These are phyloP conservation scores for Ilyonectria sp. DNA, from an alignment of 2,329 filamentous ascomycete genomes.

Conservation along the genomic window DNA sequence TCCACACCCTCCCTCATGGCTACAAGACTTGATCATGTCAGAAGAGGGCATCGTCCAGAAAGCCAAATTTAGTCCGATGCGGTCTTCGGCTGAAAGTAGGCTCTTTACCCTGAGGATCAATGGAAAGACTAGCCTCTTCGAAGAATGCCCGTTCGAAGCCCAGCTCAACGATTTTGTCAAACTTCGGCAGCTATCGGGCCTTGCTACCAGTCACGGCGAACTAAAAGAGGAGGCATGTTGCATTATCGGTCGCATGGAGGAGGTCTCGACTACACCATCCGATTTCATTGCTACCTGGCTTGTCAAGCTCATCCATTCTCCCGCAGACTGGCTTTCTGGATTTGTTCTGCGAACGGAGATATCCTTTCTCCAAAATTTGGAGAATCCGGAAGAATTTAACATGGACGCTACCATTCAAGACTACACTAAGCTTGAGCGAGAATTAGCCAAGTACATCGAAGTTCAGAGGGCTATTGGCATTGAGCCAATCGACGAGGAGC, in stretches of 20 bases:
- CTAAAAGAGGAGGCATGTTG: conserved; percentile 37
- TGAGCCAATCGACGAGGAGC: conserved; percentile 36
- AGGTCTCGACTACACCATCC: conserved; percentile 32
- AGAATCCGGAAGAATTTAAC: background rate
- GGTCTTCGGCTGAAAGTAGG: conserved; percentile 40
- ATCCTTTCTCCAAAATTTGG: background rate
- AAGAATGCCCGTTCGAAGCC: conserved; percentile 44
- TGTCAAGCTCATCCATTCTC: conserved; percentile 33
- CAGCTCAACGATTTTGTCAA: conserved; percentile 36
- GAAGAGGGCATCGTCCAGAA: conserved; percentile 27
- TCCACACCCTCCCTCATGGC: conserved; percentile 28
- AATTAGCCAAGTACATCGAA: conserved; percentile 31
- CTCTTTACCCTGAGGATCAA: conserved; percentile 43
- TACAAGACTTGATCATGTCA: conserved; percentile 35
- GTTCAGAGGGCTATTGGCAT: conserved; percentile 25
- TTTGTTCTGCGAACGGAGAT: conserved; percentile 32
- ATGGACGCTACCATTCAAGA: conserved; percentile 27
- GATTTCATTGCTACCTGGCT: conserved; percentile 44
- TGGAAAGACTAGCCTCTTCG: conserved; percentile 45
- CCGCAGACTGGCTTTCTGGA: conserved; percentile 27
- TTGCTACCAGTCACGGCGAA: conserved; percentile 11
- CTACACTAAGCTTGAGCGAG: conserved; percentile 36
- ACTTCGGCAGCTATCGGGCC: conserved; percentile 11
- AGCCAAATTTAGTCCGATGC: conserved; percentile 42
- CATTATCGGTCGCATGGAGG: conserved; percentile 35